Base-by-base conservation (phyloP, 2,329 filamentous ascomycete species). In the Rhynchosporium agropyri region DNA sequence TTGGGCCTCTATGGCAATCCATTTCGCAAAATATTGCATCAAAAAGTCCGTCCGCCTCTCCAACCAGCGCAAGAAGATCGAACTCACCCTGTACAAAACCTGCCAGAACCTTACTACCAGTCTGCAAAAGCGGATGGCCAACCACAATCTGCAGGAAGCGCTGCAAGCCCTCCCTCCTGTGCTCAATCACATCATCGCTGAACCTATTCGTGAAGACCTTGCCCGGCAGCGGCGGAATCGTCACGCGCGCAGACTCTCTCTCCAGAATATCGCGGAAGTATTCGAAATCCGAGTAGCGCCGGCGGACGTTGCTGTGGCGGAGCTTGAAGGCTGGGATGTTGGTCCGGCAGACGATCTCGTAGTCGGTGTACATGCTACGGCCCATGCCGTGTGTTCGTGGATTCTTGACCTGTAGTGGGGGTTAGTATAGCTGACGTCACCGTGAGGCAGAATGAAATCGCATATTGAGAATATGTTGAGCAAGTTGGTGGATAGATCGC, bases 271-370 rank as follows among this genome's bases (percentile, higher is more conserved):
- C 95, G 75, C 95, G 91, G 78, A 99, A 99, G 80, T 97, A 94
- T 80, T 99, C 95, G 77, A 99, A 99, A 78, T 99, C 95, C 62
- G 90, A 95, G 82, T 99, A 99, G 58, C 95, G 91, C 67, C 95
- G 88, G 70, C 93, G 92, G 66, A 99, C 95, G 70, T 88, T 86
- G 68, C 88, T 92, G 76, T 90, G 86, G 70, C 93, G 92, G 72
- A 97, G 87, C 81, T 98, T 98, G 85, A 99, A 99, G 72, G 95
- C 93, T 63, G 95, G 95, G 75, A 99, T 99, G 80, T 99, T 99
- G 79, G 95, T 99, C 73, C 91, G 89, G 81, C 95, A 97, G 72
- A 96, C 85, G 75, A 99, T 97, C 79, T 98, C 93, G 83, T 98
- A 99, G 79, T 96, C 95, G 60, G 95, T 99, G 82, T 98, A 98